Conservation (phyloP, 176 grass and related monocot species). For the Ensete ventricosum region DNA sequence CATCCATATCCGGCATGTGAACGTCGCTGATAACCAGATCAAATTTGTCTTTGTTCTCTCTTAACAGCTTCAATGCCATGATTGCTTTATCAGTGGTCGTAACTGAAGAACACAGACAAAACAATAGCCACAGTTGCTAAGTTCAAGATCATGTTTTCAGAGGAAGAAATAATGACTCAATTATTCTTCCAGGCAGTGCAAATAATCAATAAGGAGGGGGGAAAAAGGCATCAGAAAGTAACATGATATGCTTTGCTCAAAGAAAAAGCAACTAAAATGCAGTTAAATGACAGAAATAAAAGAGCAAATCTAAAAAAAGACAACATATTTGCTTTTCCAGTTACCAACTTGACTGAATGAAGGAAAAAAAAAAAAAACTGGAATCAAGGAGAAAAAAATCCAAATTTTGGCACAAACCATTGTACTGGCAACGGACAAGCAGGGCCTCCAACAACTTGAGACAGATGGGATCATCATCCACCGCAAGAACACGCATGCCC, state of each 20-base stretch:
- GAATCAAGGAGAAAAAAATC: background rate
- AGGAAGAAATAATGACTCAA: background rate
- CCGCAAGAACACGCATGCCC: conserved; percentile 27
- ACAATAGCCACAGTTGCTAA: background rate
- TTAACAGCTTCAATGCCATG: conserved; percentile 42
- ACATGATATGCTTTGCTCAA: no score
- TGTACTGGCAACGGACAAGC: conserved; percentile 15
- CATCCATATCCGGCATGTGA: conserved; percentile 55
- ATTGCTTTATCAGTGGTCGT: conserved; percentile 30
- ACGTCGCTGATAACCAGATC: conserved; percentile 90
- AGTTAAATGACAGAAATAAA: background rate
- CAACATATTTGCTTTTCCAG: background rate
- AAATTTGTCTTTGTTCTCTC: conserved; percentile 45
- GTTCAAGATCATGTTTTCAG: background rate
- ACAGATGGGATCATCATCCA: conserved; percentile 23
- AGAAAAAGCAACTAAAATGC: background rate
- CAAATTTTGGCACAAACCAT: background rate
- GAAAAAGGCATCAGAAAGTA: background rate
- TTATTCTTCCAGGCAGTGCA: background rate
- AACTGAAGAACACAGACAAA: conserved; percentile 29
- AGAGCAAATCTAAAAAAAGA: background rate
- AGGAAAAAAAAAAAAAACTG: background rate
- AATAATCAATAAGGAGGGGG: background rate
- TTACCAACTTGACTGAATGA: background rate
- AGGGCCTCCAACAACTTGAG: conserved; percentile 23